A percentile compares a stretch with the other conserved stretches of the same genome.
Conservation (phyloP, 83 land plant genomes). For the Picea abies region DNA sequence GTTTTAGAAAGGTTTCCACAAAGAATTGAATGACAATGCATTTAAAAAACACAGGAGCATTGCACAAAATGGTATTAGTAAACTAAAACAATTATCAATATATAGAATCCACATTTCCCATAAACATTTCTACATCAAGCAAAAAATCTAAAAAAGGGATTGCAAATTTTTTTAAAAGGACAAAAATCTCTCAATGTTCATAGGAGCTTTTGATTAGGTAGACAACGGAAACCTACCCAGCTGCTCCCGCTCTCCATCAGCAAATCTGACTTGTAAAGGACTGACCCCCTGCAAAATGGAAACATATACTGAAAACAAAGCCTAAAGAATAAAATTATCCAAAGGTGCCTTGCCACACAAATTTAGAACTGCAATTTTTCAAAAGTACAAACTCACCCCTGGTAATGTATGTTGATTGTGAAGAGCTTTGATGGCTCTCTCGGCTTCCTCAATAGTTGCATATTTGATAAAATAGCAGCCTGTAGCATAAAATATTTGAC, state of each 20-base stretch:
- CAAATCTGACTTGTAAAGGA: constrained; percentile 97
- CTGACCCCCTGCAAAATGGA: constrained; percentile 71
- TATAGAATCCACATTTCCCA: not conserved
- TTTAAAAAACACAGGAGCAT: too few relatives aligned
- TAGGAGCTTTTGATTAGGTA: too few relatives aligned
- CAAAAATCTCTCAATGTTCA: too few relatives aligned
- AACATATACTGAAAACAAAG: not conserved
- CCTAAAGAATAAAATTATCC: not conserved
- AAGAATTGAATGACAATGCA: too few relatives aligned
- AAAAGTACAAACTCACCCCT: constrained; percentile 58
- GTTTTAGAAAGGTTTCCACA: too few relatives aligned
- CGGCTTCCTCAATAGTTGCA: constrained; percentile 88
- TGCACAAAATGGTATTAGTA: too few relatives aligned
- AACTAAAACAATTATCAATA: too few relatives aligned
- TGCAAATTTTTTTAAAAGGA: too few relatives aligned
- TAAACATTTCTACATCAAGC: too few relatives aligned
- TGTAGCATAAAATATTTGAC: constrained; percentile 27
- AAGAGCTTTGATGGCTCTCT: constrained; percentile 89
- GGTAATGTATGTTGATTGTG: constrained; percentile 93
- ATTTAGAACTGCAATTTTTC: not conserved
- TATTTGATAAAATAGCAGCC: constrained; percentile 99
- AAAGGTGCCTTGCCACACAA: not conserved
- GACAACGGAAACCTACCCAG: constrained; percentile 61
- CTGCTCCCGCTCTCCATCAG: constrained; percentile 98
- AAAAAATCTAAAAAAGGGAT: too few relatives aligned